These are phyloP conservation scores for Auriscalpium microsporum DNA, from an alignment of 768 basidiomycete species.

Conservation along the genomic window DNA sequence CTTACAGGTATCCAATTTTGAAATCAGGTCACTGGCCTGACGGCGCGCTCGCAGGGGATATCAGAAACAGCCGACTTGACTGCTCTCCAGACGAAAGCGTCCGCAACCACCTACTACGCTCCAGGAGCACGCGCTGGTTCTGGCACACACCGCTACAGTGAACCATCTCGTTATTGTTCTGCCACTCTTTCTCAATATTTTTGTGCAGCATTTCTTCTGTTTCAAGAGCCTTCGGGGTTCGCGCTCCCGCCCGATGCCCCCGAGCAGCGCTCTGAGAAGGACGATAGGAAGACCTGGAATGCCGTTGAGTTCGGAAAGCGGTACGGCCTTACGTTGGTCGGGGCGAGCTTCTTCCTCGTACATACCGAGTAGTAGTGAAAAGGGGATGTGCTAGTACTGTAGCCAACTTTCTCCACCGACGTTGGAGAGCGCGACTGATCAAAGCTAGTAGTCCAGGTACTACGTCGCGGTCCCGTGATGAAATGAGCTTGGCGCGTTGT, in stretches of 20 bases:
- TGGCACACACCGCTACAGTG: slow-evolving; percentile 53
- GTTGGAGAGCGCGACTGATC: too few species aligned
- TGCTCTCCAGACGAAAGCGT: slow-evolving; percentile 35
- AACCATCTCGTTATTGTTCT: slow-evolving; percentile 6
- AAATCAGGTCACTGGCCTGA: slow-evolving; percentile 34
- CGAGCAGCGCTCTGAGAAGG: slow-evolving; percentile 36
- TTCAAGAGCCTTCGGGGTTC: slow-evolving; percentile 44
- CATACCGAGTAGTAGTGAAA: too few species aligned
- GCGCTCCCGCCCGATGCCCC: slow-evolving; percentile 34
- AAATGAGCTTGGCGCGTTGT: background rate
- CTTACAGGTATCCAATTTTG: slow-evolving; percentile 22
- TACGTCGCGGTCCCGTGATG: background rate
- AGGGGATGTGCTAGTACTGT: too few species aligned
- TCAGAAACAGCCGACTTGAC: slow-evolving; percentile 26
- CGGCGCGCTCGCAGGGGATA: slow-evolving; percentile 24
- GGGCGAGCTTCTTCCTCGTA: slow-evolving; percentile 44
- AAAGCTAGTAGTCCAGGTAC: too few species aligned
- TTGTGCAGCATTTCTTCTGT: slow-evolving; percentile 44
- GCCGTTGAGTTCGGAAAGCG: slow-evolving; percentile 41
- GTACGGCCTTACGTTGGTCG: slow-evolving; percentile 48
- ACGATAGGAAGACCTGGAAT: slow-evolving; percentile 48
- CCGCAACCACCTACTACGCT: slow-evolving; percentile 47
- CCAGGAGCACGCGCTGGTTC: slow-evolving; percentile 48
- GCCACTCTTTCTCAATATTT: background rate
- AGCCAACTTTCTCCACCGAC: too few species aligned